Percentiles rank a stretch among this genome's conserved stretches.
These are phyloP conservation scores for Tuber calosporum DNA, from an alignment of 495 filamentous ascomycete genomes.

Conservation along the genomic window DNA sequence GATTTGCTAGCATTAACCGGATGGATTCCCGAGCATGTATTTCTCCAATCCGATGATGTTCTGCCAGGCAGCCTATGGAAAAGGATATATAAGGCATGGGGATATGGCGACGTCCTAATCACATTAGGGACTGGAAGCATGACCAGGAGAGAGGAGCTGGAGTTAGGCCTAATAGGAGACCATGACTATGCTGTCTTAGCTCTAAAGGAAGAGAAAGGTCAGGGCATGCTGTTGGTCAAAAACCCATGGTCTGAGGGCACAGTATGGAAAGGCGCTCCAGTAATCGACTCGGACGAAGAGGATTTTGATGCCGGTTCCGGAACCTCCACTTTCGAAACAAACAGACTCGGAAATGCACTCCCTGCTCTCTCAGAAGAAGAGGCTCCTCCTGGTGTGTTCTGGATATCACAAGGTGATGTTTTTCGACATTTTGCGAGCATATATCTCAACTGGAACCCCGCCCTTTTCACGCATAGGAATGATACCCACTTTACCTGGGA, in stretches of 20 bases:
- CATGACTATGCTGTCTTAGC: conserved; percentile 92
- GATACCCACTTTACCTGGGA: conserved; percentile 90
- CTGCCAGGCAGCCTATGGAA: conserved; percentile 69
- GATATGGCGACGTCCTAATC: conserved; percentile 71
- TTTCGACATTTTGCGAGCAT: conserved; percentile 87
- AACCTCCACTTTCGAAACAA: conserved; percentile 20
- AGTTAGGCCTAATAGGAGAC: conserved; percentile 73
- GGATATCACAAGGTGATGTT: conserved; percentile 80
- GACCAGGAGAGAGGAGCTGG: conserved; percentile 61
- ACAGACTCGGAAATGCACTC: conserved; percentile 23
- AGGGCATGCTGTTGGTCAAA: conserved; percentile 70
- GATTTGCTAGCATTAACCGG: conserved; percentile 85
- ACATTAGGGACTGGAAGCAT: conserved; percentile 85
- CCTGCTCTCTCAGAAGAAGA: conserved; percentile 9
- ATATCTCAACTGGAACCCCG: conserved; percentile 96
- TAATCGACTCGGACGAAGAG: conserved; percentile 23
- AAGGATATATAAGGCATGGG: conserved; percentile 66
- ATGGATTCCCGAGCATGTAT: conserved; percentile 95
- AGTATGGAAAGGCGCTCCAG: conserved; percentile 53
- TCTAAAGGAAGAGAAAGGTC: conserved; percentile 58
- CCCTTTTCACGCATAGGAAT: conserved; percentile 68
- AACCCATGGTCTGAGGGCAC: conserved; percentile 89
- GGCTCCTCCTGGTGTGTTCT: conserved; percentile 62
- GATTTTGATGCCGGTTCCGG: conserved; percentile 12
- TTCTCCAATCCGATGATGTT: conserved; percentile 72